These are phyloP conservation scores for Dissophora ornata DNA, from an alignment of 192 early-diverging fungal genomes.

Conservation along the genomic window DNA sequence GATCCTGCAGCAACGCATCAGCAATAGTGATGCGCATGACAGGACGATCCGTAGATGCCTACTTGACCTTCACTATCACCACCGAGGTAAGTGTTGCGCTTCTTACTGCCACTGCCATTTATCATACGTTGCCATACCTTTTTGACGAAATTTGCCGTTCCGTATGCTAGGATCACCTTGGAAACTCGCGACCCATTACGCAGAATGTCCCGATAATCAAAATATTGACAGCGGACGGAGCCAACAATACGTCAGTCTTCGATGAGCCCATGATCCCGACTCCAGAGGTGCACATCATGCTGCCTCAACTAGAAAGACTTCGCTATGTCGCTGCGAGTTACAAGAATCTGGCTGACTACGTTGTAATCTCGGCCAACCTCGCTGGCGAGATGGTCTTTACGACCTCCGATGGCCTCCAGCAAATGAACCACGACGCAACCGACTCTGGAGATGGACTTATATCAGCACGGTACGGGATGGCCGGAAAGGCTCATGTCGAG, in stretches of 20 bases:
- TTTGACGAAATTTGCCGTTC: neutral
- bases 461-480: conserved; percentile 33
- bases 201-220: conserved; percentile 41
- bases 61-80: conserved; percentile 61
- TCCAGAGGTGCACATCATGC: conserved; percentile 79
- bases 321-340: conserved; percentile 74
- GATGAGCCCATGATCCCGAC: conserved; percentile 60
- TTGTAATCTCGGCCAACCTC: conserved; percentile 79
- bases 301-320: conserved; percentile 77
- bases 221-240: conserved; percentile 33
- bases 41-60: conserved; percentile 67
- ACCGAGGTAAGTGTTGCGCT: no score
- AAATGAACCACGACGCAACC: conserved; percentile 57
- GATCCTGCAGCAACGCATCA: conserved; percentile 66
- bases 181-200: conserved; percentile 24
- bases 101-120: no score
- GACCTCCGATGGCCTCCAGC: conserved; percentile 67
- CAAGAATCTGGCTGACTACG: conserved; percentile 66
- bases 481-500: conserved; percentile 43
- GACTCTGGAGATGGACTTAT: neutral
- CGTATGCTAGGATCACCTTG: conserved; percentile 40
- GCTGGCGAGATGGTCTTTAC: conserved; percentile 74
- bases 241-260: conserved; percentile 26
- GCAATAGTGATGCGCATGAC: conserved; percentile 69
- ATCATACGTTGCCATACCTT: conserved; percentile 14